Evolutionary conservation across 495 filamentous ascomycete species (phyloP).

Genomic region (Aspergillus incahuasiensis): DNA sequence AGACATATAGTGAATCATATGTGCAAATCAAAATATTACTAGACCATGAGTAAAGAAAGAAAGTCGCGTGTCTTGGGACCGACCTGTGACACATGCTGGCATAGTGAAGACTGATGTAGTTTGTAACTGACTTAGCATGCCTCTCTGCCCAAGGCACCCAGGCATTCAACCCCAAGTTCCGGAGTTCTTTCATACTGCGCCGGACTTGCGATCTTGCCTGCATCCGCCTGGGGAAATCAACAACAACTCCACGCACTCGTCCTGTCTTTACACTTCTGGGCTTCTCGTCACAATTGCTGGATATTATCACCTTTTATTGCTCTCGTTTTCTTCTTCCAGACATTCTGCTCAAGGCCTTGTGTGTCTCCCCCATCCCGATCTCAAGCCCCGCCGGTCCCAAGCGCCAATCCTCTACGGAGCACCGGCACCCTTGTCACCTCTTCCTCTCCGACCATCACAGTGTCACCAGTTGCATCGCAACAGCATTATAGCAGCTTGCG

Average conservation of each 20-base stretch:
- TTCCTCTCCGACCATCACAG: not conserved
- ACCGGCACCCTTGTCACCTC: constrained; percentile 18
- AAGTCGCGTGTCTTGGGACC: too few relatives aligned
- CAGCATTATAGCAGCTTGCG: not conserved
- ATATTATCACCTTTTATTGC: constrained; percentile 11
- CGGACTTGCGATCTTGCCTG: not conserved
- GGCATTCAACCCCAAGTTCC: constrained; percentile 4
- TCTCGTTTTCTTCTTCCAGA: constrained; percentile 2
- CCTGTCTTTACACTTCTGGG: constrained; percentile 12
- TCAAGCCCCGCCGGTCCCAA: constrained; percentile 40
- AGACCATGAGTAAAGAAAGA: too few relatives aligned
- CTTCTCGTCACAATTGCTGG: constrained; percentile 17
- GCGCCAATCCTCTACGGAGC: constrained; percentile 34
- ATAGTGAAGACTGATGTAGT: too few relatives aligned
- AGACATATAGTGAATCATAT: constrained; percentile 17
- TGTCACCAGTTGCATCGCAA: not conserved
- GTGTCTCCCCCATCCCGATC: constrained; percentile 4
- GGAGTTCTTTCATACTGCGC: not conserved
- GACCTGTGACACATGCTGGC: too few relatives aligned
- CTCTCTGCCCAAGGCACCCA: not conserved
- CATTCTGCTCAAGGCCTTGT: constrained; percentile 4
- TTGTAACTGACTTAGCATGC: not conserved
- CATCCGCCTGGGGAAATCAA: constrained; percentile 16
- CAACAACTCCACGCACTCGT: constrained; percentile 9
- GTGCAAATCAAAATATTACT: too few relatives aligned